phyloP scores from a whole-genome alignment of 176 grass and related monocot species.

The Oryza longistaminata region DNA sequence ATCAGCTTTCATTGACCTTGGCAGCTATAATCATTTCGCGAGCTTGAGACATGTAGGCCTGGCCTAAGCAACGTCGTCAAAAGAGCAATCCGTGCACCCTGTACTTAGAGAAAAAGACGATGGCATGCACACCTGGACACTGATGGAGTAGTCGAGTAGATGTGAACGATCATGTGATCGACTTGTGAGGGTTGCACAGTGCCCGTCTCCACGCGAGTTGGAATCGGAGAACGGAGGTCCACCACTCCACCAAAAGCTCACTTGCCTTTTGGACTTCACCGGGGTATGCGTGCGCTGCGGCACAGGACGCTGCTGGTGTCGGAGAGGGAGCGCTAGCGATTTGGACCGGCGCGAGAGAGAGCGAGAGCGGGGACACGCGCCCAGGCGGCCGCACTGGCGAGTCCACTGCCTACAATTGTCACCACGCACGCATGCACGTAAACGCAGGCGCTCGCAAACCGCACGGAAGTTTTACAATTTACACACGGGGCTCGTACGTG shows the following conservation, averaged over 20 bases:
- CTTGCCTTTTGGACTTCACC: slow-evolving; percentile 20
- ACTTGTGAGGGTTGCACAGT: neutral
- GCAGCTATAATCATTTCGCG: neutral
- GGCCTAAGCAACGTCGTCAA: neutral
- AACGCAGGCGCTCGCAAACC: neutral
- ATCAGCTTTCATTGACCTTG: neutral
- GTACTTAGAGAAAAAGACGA: neutral
- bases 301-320: neutral
- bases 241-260: neutral
- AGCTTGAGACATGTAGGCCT: neutral
- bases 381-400: slow-evolving; percentile 25
- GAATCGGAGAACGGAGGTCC: neutral
- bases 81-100: neutral
- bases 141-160: neutral
- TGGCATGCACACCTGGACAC: slow-evolving; percentile 6
- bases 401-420: slow-evolving; percentile 34
- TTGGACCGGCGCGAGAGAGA: slow-evolving; percentile 8
- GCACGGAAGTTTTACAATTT: neutral
- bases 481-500: neutral
- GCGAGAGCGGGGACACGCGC: slow-evolving; percentile 8
- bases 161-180: neutral
- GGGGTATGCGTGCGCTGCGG: neutral
- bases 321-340: neutral
- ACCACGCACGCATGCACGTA: neutral
- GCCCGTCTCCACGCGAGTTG: neutral